Evolutionary conservation across 2,329 filamentous ascomycete species (phyloP), one percentile per base, ranked within the genome.

Genomic region (Aspergillus sclerotialis): DNA sequence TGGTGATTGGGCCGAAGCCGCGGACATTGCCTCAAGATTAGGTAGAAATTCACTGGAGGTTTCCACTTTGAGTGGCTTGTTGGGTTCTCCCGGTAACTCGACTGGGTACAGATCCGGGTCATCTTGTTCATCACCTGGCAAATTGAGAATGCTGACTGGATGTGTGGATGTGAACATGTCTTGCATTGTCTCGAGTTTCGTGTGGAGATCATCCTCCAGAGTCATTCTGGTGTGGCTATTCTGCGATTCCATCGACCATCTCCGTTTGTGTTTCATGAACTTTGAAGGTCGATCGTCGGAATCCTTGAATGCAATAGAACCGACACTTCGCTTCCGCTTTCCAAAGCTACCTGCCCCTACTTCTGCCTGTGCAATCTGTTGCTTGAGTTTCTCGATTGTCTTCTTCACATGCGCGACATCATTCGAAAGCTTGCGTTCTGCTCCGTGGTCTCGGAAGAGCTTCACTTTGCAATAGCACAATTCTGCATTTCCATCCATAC

Each of bases 381-480:
- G 88, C 61, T 93, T 93, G 30, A 95, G 68, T 63, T 95, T 96
- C 54, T 95, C 90, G 48, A 96, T 95, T 0, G 84, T 86, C 65
- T 95, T 96, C 63, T 93, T 94, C 44, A 96, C 85, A 52, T 96
- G 90, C 0, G 86, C 84, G 7, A 95, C 76, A 48, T 96, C 90
- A 55, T 96, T 96, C 11, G 89, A 89, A 1, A 96, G 73, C 58
- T 96, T 96, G 32, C 90, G 79, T 61, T 96, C 90, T 0, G 92
- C 92, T 15, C 90, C 90, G 51, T 96, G 92, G 55, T 96, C 90
- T 43, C 90, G 78, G 71, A 96, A 96, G 3, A 96, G 77, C 61
- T 96, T 96, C 40, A 95, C 90, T 63, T 94, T 95, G 73, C 90
- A 94, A 61, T 83, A 96, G 60, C 85, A 90, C 14, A 94, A 80